These are phyloP conservation scores for Pulveroboletus sp. DNA, from an alignment of 768 basidiomycete species.

Conservation along the genomic window DNA sequence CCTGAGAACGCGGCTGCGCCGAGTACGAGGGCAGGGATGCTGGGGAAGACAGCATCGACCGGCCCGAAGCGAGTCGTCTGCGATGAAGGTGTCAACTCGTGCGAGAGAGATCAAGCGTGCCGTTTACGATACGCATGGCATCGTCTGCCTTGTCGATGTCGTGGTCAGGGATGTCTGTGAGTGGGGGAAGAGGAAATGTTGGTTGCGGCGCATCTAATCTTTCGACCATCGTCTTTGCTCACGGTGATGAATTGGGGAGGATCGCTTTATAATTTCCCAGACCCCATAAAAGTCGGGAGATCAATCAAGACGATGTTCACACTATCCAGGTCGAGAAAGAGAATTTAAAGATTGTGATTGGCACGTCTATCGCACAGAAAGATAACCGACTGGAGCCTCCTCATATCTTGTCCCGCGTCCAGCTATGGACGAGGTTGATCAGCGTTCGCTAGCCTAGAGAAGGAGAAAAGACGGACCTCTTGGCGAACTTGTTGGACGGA, in stretches of 20 bases:
- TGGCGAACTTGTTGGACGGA: slow-evolving; percentile 72
- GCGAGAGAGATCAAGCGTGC: neutral
- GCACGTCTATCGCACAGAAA: slow-evolving; percentile 18
- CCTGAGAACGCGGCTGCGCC: slow-evolving; percentile 70
- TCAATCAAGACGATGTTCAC: no score
- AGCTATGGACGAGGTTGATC: slow-evolving; percentile 40
- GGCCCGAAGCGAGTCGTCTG: slow-evolving; percentile 34
- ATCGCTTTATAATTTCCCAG: neutral
- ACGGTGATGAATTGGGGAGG: neutral
- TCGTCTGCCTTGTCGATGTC: slow-evolving; percentile 37
- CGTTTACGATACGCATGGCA: slow-evolving; percentile 34
- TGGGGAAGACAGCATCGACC: slow-evolving; percentile 29
- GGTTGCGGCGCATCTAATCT: slow-evolving; percentile 41
- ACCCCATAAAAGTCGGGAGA: no score
- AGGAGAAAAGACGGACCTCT: slow-evolving; percentile 39
- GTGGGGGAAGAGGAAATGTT: slow-evolving; percentile 35
- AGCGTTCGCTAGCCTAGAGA: neutral
- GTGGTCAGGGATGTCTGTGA: slow-evolving; percentile 40
- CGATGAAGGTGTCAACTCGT: slow-evolving; percentile 4
- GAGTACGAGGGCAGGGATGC: slow-evolving; percentile 52
- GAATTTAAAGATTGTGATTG: slow-evolving; percentile 17
- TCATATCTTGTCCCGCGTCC: slow-evolving; percentile 72
- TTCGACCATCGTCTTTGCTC: slow-evolving; percentile 34
- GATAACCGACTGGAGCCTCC: neutral
- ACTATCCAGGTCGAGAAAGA: neutral